These are phyloP conservation scores for Coemansia sp. DNA, from an alignment of 192 early-diverging fungal species.

Conservation along the genomic window DNA sequence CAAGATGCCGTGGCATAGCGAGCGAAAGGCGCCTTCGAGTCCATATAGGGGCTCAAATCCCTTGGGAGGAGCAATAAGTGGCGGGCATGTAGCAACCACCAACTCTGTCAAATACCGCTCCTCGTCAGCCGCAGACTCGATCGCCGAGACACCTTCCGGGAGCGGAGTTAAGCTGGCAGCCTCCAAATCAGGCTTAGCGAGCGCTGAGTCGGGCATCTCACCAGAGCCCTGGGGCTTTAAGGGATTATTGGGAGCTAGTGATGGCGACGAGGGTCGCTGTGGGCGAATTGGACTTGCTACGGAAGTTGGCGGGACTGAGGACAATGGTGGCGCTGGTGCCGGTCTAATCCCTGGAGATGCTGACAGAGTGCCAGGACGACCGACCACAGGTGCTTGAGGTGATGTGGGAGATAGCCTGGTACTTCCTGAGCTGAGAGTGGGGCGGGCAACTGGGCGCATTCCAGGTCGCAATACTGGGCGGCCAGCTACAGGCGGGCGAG, in stretches of 20 bases:
- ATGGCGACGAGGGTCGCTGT: background rate
- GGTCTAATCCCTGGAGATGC: constrained; percentile 2
- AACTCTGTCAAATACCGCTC: constrained; percentile 38
- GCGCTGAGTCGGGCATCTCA: background rate
- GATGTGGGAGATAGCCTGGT: background rate
- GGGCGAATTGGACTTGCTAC: background rate
- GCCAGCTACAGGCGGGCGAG: constrained; percentile 8
- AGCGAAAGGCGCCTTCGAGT: constrained; percentile 35
- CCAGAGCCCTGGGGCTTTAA: background rate
- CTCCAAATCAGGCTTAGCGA: background rate
- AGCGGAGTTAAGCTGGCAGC: background rate
- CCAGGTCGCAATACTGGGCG: constrained; percentile 26
- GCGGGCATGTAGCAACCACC: constrained; percentile 29
- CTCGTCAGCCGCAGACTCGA: constrained; percentile 10
- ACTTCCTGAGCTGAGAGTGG: background rate
- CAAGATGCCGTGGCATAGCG: constrained; percentile 41
- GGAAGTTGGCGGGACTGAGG: background rate
- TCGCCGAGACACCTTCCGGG: background rate
- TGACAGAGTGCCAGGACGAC: background rate
- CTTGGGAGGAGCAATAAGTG: constrained; percentile 17
- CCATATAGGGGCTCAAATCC: constrained; percentile 39
- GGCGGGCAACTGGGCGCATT: constrained; percentile 10
- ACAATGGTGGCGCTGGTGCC: background rate
- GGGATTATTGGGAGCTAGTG: background rate
- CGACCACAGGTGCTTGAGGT: background rate